These are phyloP conservation scores for Umbelopsis sp. DNA, from an alignment of 192 early-diverging fungal genomes.

Conservation along the genomic window DNA sequence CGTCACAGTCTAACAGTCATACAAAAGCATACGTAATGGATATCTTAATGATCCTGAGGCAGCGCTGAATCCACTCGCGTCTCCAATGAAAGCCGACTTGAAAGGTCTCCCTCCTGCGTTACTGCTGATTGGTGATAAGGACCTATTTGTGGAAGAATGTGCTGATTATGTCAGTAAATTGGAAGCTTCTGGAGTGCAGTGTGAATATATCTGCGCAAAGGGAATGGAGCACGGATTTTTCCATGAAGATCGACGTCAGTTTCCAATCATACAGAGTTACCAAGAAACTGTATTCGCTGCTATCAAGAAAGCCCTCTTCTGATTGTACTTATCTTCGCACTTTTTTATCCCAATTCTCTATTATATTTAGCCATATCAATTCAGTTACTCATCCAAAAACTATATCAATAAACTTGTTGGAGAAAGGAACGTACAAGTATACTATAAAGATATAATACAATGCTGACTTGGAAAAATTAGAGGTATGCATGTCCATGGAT, in stretches of 20 bases:
- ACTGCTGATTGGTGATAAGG: neutral
- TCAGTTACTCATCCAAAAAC: no score
- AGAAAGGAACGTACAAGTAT: no score
- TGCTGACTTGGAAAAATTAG: no score
- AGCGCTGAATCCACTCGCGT: neutral
- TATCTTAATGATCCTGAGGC: neutral
- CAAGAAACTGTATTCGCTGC: neutral
- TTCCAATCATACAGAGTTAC: neutral
- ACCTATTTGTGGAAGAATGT: neutral
- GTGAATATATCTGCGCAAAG: neutral
- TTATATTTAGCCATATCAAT: no score
- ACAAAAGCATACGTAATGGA: no score
- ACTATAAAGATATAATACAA: no score
- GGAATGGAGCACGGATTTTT: neutral
- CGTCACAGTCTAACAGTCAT: no score
- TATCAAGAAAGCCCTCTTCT: neutral
- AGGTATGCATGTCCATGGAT: no score
- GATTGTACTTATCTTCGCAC: no score
- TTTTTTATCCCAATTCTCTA: no score
- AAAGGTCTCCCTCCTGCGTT: conserved; percentile 6
- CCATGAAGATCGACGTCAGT: neutral
- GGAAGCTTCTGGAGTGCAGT: neutral
- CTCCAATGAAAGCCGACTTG: neutral
- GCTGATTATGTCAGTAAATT: neutral
- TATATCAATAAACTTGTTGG: no score